phyloP scores from a whole-genome alignment of 2,329 filamentous ascomycete species.

The Huntiella omanensis region DNA sequence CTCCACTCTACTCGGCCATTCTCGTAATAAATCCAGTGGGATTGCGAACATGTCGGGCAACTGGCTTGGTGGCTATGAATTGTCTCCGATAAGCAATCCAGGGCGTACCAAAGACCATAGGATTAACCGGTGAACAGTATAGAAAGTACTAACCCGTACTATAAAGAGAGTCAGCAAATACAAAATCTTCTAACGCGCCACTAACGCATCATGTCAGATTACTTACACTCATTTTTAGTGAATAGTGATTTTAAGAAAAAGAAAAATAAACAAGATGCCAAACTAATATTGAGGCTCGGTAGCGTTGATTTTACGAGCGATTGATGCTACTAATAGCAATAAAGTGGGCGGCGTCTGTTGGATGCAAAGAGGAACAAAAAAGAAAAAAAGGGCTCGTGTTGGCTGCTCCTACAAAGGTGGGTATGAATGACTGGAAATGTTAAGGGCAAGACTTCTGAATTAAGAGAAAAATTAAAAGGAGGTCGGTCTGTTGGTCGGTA shows the following conservation, averaged over 20 bases:
- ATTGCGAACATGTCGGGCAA: no score
- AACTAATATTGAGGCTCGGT: no score
- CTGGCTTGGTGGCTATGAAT: no score
- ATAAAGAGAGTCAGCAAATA: not conserved
- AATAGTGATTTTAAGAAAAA: not conserved
- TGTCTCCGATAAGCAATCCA: not conserved
- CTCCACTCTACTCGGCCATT: no score
- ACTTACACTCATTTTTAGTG: not conserved
- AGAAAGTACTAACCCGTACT: conserved; percentile 4
- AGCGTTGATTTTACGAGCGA: no score
- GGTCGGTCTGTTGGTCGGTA: conserved; percentile 1
- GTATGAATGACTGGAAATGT: not conserved
- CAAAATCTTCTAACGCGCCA: not conserved
- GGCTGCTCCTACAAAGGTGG: not conserved
- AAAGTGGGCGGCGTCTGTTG: no score
- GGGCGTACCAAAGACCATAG: not conserved
- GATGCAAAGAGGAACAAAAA: no score
- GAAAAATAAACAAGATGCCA: no score
- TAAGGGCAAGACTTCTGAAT: not conserved
- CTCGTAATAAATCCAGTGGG: no score
- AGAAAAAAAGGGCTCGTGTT: no score
- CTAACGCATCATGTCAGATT: no score
- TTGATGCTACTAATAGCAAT: no score
- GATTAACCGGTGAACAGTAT: not conserved
- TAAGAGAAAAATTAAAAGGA: conserved; percentile 10